phyloP scores from a whole-genome alignment of 169 alveolate species.

The Plasmodium chabaudi region DNA sequence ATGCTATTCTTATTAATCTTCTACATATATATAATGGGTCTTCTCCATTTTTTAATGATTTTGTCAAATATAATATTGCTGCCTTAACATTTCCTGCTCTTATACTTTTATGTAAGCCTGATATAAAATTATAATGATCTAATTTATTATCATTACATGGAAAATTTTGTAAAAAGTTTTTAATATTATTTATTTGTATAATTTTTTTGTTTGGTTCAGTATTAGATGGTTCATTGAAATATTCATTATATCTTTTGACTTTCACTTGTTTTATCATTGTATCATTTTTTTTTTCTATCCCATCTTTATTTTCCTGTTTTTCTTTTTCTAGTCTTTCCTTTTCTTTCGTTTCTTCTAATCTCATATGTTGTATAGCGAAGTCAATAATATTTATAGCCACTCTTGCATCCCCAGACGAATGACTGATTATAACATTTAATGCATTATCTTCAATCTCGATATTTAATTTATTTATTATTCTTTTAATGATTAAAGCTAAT shows the following conservation, averaged over 20 bases:
- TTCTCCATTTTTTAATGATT: slow-evolving; percentile 70
- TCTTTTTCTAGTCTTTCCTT: not conserved
- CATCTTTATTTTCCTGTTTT: not conserved
- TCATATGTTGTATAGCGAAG: slow-evolving; percentile 32
- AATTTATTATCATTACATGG: slow-evolving; percentile 64
- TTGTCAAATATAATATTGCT: slow-evolving; percentile 66
- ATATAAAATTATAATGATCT: slow-evolving; percentile 69
- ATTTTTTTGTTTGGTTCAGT: slow-evolving; percentile 9
- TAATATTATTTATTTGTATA: slow-evolving; percentile 33
- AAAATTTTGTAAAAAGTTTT: slow-evolving; percentile 60
- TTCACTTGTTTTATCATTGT: slow-evolving; percentile 7
- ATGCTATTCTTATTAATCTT: slow-evolving; percentile 73
- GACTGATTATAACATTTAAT: slow-evolving; percentile 43
- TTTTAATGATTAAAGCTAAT: slow-evolving; percentile 51
- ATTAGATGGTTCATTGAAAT: not conserved
- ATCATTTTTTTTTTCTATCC: slow-evolving; percentile 14
- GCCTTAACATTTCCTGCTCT: slow-evolving; percentile 74
- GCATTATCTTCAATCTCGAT: slow-evolving; percentile 57
- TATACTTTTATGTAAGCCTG: slow-evolving; percentile 75
- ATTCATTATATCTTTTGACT: not conserved
- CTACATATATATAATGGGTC: slow-evolving; percentile 75
- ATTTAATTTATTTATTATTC: slow-evolving; percentile 34
- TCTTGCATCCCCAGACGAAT: slow-evolving; percentile 73
- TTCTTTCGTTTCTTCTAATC: slow-evolving; percentile 9
- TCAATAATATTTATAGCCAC: slow-evolving; percentile 71